Evolutionary conservation across 2,329 filamentous ascomycete genomes (phyloP), one percentile per base, ranked within the genome.

Genomic region (Fusarium sp.): DNA sequence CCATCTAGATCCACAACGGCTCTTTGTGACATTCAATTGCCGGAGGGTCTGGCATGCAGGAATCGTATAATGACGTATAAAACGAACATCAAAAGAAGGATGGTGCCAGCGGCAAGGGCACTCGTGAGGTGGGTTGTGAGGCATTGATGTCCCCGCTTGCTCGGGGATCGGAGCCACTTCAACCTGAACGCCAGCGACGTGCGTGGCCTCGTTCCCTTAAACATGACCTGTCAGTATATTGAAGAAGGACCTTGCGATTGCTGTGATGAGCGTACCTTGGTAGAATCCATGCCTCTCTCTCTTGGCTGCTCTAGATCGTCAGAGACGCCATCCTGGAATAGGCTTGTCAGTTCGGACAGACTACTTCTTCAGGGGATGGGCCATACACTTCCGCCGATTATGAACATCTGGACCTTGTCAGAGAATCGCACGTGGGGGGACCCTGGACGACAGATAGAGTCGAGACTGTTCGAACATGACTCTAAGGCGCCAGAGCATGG

Each of bases 391-490:
- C 50, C 35, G n/a, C 50, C 39, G 37, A 54, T 41, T 54, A 64
- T 64, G 20, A 41, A 64, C 24, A 48, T 64, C 35, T 56, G 61
- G 20, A 64, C 24, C 33, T 64, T 33, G n/a, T 64, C 50, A 33
- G 62, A 58, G 37, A 64, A 64, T 6, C 14, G 62, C n/a, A 64
- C 62, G 37, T 58, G 62, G 13, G 37, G 37, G 20, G 52, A n/a
- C 18, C 6, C 18, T 27, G 50, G 20, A 6, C 37, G 29, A 31
- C 29, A 54, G 45, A 29, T 20, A 24, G 27, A 35, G 11, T 33
- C 33, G 35, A 22, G 24, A 27, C 22, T 33, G n/a, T 13, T 63
- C 43, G 27, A 8, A 24, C 48, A 54, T 14, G 45, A 16, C 27
- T 22, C 33, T 9, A 24, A 31, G 35, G 24, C 20, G 20, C 22